Base-by-base conservation (phyloP, 352 stramenopile species). In the Phytophthora podocarpi region DNA sequence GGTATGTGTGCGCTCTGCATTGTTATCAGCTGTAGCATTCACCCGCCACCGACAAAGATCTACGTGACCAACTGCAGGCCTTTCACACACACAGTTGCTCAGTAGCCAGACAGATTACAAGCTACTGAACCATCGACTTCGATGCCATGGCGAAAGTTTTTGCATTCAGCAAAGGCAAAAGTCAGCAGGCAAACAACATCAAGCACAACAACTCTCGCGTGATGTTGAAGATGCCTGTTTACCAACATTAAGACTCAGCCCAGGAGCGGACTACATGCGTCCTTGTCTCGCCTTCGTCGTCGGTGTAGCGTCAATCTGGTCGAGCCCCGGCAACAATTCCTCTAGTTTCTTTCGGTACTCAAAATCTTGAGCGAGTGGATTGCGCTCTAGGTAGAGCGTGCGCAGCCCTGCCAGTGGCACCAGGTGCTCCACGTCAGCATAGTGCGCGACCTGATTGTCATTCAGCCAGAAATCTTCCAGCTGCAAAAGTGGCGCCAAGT, bases 321-420 rank as follows among this genome's bases (percentile, higher is more conserved):
- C 87, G 20, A 99, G 80, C n/a, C 81, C 78, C 3, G 95, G 93
- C 34, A 98, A 71, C 31, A 93, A 74, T 54, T 88, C 74, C 36
- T 94, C 85, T 21, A 99, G 60, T 59, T 89, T 96, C 67, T 96
- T 98, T 28, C 96, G 78, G 83, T 99, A 99, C 66, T 98, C 95
- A 77, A 98, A 98, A 63, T 93, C 86, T 59, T 72, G 72, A 27
- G 92, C 87, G 8, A 99, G 64, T 27, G 95, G 94, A 56, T 99
- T 99, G 64, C 97, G 96, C 66, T 99, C 97, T 39, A 99, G 70
- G 61, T 99, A 99, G 13, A 99, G 74, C 26, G 88, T 98, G 18
- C 95, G 81, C 57, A 99, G 76, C 23, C 57, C 77, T 35, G 70
- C 74, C 6, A 98, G 70, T 11, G 89, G 68, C 1, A 77, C 58